Evolutionary conservation across 2,329 filamentous ascomycete species (phyloP).

Genomic region (Xylariaceae sp.): DNA sequence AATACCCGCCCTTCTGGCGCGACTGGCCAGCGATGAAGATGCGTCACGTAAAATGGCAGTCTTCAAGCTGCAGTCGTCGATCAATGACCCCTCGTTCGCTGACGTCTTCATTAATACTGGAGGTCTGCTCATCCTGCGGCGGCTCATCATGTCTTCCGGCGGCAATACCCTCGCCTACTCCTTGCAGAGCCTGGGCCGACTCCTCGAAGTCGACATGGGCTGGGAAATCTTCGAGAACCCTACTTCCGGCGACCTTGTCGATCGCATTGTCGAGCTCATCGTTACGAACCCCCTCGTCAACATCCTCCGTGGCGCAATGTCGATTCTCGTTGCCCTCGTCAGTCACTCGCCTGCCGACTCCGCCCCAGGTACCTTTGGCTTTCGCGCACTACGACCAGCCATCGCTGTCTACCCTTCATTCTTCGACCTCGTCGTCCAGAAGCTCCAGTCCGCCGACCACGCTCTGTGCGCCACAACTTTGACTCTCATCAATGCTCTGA

Average conservation of each 20-base stretch:
- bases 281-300: constrained; percentile 96
- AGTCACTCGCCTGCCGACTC: constrained; percentile 64
- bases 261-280: constrained; percentile 83
- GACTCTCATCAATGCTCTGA: constrained; percentile 91
- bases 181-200: constrained; percentile 78
- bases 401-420: constrained; percentile 91
- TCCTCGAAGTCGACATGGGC: constrained; percentile 95
- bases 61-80: constrained; percentile 93
- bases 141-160: constrained; percentile 77
- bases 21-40: constrained; percentile 72
- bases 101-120: constrained; percentile 93
- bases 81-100: constrained; percentile 94
- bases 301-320: constrained; percentile 94
- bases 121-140: constrained; percentile 76
- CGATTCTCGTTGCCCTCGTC: constrained; percentile 89
- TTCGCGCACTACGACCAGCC: constrained; percentile 86
- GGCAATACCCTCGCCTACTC: constrained; percentile 97
- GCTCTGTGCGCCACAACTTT: constrained; percentile 92
- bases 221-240: constrained; percentile 81
- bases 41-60: constrained; percentile 97
- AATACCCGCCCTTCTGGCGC: constrained; percentile 62
- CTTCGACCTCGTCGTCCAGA: constrained; percentile 87
- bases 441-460: constrained; percentile 91
- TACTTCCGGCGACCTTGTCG: constrained; percentile 63
- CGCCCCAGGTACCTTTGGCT: constrained; percentile 69